These are phyloP conservation scores for Hamamelis virginiana DNA, from an alignment of 164 flowering plant genomes.

Conservation along the genomic window DNA sequence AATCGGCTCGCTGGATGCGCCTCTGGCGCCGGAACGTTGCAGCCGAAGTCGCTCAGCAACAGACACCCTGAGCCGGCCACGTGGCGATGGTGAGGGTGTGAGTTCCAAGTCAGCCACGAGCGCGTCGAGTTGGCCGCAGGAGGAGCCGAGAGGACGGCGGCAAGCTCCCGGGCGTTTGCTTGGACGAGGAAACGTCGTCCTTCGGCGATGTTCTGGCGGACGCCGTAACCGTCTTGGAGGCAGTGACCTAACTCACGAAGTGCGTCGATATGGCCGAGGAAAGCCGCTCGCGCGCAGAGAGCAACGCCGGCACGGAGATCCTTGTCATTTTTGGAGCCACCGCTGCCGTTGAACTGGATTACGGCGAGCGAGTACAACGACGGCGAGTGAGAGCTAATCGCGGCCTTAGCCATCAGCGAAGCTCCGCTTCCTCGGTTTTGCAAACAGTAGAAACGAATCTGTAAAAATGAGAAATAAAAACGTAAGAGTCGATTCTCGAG, in stretches of 20 bases:
- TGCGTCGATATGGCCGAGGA: constrained; percentile 76
- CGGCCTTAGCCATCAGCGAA: constrained; percentile 83
- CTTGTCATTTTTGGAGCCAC: constrained; percentile 60
- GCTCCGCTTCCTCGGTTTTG: constrained; percentile 63
- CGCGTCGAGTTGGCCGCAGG: constrained; percentile 22
- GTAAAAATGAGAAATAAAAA: constrained; percentile 17
- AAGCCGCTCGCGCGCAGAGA: constrained; percentile 72
- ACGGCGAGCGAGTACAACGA: constrained; percentile 80
- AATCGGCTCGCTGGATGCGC: constrained; percentile 76
- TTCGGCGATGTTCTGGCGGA: constrained; percentile 47
- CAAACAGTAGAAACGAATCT: constrained; percentile 82
- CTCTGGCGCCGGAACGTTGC: constrained; percentile 81
- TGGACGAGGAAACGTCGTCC: constrained; percentile 61
- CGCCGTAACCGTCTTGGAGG: constrained; percentile 83
- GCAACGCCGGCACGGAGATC: constrained; percentile 77
- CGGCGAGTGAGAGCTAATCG: constrained; percentile 63
- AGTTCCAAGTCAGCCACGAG: constrained; percentile 44
- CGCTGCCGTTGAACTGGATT: constrained; percentile 90
- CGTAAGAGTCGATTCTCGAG: background rate
- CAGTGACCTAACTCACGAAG: constrained; percentile 82
- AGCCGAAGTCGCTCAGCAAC: constrained; percentile 84
- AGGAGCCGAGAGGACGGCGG: constrained; percentile 40
- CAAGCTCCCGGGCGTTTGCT: constrained; percentile 52
- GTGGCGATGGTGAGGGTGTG: constrained; percentile 22
- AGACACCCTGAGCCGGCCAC: constrained; percentile 50